Base-by-base conservation (phyloP, 345 rosid species). In the Abelmoschus esculentus region DNA sequence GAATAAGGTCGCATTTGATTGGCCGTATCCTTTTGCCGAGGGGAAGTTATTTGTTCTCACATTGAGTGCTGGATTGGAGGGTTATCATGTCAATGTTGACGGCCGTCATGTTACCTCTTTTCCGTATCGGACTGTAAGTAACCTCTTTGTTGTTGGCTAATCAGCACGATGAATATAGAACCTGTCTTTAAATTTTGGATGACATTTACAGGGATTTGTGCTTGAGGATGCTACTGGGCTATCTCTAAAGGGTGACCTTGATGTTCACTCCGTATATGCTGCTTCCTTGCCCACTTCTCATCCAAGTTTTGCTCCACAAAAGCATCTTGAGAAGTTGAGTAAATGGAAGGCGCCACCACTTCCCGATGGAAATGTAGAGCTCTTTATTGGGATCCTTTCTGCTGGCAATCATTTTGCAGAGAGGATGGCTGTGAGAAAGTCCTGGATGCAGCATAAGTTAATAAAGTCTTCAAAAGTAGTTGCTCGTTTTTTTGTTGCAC, bases 171-270 rank as follows among this genome's bases (percentile, higher is more conserved):
- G 53, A 28, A 26, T 42, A 19, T 46, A 14, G 36, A 58, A 28
- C 14, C 54, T 2, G 12, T 50, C 22, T 69, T 60, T 2, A 22
- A 26, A 47, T n/a, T 61, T 61, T 56, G 74, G 47, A 58, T 63
- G 7, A 61, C 76, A 68, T 64, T 65, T 69, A n/a, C 84, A 95
- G 99, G 98, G 99, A 50, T 95, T 83, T 80, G 86, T 92, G 38
- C 84, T 95, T 31, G 99, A 95, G 86, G 99, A 95, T 86, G 99
- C 99, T 44, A 95, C 99, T 10, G 98, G 97, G 46, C 73, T 95
- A 40, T 83, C 87, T 63, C 74, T 95, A 53, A 91, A 77, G 12
- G 97, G 98, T 14, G 96, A 91, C 56, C 66, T 95, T 64, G 90
- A 91, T 75, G 87, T 95, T 28, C 96, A 82, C 63, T 90, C 93